These are phyloP conservation scores for Aspergillus vadensis DNA, from an alignment of 2,329 filamentous ascomycete species.

Conservation along the genomic window DNA sequence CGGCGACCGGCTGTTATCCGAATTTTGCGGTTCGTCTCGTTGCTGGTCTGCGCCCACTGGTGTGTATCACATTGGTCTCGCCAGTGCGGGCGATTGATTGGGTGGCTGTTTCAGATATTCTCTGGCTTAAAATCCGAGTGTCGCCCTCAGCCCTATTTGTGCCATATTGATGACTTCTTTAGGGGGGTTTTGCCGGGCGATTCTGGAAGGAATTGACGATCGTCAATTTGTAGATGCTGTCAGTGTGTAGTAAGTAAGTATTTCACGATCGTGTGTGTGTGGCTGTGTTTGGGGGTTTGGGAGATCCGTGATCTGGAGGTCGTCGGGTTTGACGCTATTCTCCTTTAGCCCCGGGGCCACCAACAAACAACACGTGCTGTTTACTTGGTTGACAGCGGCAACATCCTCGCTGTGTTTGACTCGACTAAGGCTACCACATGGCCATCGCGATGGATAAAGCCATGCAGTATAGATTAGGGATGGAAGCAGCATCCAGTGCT, in stretches of 20 bases:
- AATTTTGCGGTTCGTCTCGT: background rate
- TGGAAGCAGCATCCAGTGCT: too few relatives aligned
- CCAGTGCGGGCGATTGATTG: background rate
- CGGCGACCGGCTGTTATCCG: constrained; percentile 4
- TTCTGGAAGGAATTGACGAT: background rate
- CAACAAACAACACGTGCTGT: background rate
- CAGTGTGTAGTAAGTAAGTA: background rate
- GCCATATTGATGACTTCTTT: background rate
- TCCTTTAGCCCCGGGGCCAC: background rate
- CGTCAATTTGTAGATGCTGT: background rate
- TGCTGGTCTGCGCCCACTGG: background rate
- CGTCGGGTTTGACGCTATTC: background rate
- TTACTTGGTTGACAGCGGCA: background rate
- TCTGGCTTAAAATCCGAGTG: background rate
- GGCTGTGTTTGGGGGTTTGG: background rate
- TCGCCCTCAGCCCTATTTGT: background rate
- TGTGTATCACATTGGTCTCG: background rate
- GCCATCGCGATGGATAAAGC: background rate
- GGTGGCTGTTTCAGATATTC: background rate
- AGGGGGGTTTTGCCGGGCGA: background rate
- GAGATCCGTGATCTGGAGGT: background rate
- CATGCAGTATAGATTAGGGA: too few relatives aligned
- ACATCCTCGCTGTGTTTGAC: background rate
- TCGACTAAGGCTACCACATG: background rate
- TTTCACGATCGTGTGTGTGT: background rate